phyloP scores from a whole-genome alignment of 2,329 filamentous ascomycete genomes.

The Fusarium temperatum region DNA sequence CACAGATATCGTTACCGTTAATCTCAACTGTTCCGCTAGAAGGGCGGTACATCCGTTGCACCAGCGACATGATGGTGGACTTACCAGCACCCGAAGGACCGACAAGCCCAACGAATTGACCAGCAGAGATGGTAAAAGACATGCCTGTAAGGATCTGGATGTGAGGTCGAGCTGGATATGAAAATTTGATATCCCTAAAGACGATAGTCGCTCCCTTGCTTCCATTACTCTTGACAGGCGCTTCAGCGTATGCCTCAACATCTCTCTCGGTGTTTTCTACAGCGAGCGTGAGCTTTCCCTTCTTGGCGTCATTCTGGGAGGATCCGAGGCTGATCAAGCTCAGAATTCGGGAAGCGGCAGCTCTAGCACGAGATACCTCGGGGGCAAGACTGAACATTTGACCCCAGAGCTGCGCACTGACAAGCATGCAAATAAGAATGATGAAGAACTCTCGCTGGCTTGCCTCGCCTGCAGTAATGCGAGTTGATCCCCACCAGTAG shows the following conservation, averaged over 20 bases:
- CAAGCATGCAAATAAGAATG: constrained; percentile 74
- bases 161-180: constrained; percentile 71
- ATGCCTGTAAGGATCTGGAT: constrained; percentile 65
- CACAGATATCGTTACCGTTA: constrained; percentile 58
- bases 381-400: constrained; percentile 80
- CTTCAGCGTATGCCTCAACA: constrained; percentile 50
- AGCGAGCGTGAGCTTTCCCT: constrained; percentile 15
- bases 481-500: constrained; percentile 82
- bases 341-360: constrained; percentile 67
- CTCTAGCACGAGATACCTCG: constrained; percentile 74
- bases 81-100: constrained; percentile 74
- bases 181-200: constrained; percentile 69
- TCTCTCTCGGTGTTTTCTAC: constrained; percentile 43
- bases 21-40: constrained; percentile 53
- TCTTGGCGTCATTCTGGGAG: constrained; percentile 33
- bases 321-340: constrained; percentile 58
- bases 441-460: constrained; percentile 77
- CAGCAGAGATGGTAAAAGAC: constrained; percentile 64
- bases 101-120: constrained; percentile 71
- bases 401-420: constrained; percentile 77
- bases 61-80: constrained; percentile 68
- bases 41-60: constrained; percentile 61
- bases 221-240: constrained; percentile 32
- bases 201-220: constrained; percentile 56
- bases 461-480: constrained; percentile 72